Base-by-base conservation (phyloP, 1,284 basidiomycete species). In the Gymnopus androsaceus region DNA sequence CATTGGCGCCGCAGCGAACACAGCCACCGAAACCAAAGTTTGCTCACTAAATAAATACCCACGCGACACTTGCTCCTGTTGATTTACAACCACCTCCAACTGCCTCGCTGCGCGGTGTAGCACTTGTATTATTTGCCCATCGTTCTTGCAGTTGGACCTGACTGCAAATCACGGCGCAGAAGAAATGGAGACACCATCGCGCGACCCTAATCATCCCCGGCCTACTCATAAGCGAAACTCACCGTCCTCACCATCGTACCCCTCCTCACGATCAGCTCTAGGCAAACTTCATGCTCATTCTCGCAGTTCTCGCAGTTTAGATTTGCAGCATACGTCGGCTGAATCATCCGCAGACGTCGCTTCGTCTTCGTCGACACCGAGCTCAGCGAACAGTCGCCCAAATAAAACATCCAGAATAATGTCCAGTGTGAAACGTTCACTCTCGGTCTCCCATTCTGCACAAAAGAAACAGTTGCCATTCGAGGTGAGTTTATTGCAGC, bases 391-490 rank as follows among this genome's bases (percentile, higher is more conserved):
- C 38, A 40, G 41, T 50, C 49, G 51, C 48, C 37, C 44, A 17
- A 58, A 44, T 15, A 55, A 69, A 23, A 71, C 77, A 1, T 75
- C 75, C 25, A 75, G 73, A 56, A 69, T 81, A 53, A 75, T 81
- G 67, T 71, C 68, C 48, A 75, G 75, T 27, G 72, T 82, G 51
- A 72, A 70, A 44, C 70, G 75, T 19, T 74, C 77, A 5, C 57
- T 68, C 61, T 79, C 64, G 63, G 67, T 28, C 33, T 55, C 54
- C 25, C 65, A 66, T 6, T 64, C 70, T 7, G 62, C 69, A 15
- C 60, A 58, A 4, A 59, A 60, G 58, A 72, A 69, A 63, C 74
- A 67, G 66, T 57, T 69, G 70, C 53, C 69, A 67, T 61, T 64
- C 63, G 58, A 25, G 28, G 45, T 28, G 17, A 30, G 27, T 45